Evolutionary conservation across 1,139 yeast genomes (phyloP), one percentile per base, ranked within the genome.

Genomic region (Nakaseomyces sp.): DNA sequence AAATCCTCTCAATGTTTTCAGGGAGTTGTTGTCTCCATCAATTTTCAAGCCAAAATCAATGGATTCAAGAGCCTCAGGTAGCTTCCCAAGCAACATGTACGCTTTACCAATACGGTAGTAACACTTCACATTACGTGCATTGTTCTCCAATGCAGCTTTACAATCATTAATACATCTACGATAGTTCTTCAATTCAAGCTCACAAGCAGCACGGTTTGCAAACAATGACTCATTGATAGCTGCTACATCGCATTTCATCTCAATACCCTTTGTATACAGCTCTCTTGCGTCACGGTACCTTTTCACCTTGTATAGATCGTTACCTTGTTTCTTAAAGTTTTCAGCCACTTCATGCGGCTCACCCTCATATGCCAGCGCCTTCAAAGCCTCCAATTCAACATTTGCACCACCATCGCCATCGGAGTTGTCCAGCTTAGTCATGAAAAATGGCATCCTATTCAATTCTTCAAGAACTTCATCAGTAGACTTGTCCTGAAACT

Each of bases 281-380:
- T 76, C 81, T 37, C 86, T 68, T 0, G 98, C 99, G 51, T 78
- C 78, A 47, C 76, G 72, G 64, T 75, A 91, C 53, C 80, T 77
- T 53, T 81, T 84, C 6, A 68, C 69, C 60, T 76, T 81, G 66
- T 73, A 91, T 49, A 86, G 76, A 18, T 87, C 96, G 59, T 93
- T 91, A 9, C 98, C 99, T 61, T 91, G 97, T 50, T 76, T 81
- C 53, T 88, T 88, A 69, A 89, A 91, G 58, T 88, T 88, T 25
- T 77, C 73, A 2, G 97, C 97, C 40, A 89, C 70, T 57, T 91
- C 98, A 55, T 83, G 79, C 0, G 97, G 96, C 50, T 87, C 95
- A 29, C 98, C 98, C 42, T 91, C 98, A 59, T 86, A 89, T 0
- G 95, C 96, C 56, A 93, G 70, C 10, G 96, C 91, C 59, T 80